Evolutionary conservation across 257 asterid genomes (phyloP), one percentile per base, ranked within the genome.

Genomic region (Jacaranda copaia): DNA sequence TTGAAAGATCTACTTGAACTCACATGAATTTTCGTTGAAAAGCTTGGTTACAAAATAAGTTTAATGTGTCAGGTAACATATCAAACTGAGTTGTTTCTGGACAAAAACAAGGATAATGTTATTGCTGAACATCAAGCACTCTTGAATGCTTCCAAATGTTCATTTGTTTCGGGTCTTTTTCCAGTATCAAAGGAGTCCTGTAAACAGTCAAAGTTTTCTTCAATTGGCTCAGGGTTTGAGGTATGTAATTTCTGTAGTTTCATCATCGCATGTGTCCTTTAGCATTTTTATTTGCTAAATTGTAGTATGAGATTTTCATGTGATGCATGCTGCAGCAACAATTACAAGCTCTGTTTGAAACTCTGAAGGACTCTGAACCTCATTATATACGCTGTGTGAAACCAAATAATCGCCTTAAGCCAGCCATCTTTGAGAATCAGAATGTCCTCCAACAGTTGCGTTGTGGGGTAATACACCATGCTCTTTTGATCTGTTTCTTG

Each of bases 361-460:
- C 89, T 53, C 81, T 87, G 81, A 87, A 86, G 64, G 46, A 87
- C 59, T 85, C 91, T 1, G 91, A 87, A 64, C 91, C 91, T 75
- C 91, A 87, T 77, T 87, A 87, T 83, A 87, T 87, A 64, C 91
- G 91, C 75, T 87, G 91, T 70, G 98, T 94, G 73, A 94, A 93
- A 90, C 99, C 99, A 63, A 96, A 96, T 85, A 93, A 93, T 90
- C 92, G 91, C 81, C 96, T 96, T 16, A 96, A 89, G 88, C 99
- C 99, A 45, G 87, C 96, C 53, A 92, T 96, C 72, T 96, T 96
- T 82, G 99, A 96, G 97, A 96, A 96, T 84, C 91, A 85, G 25
- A 96, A 92, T 85, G 98, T 96, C 80, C 90, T 96, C 78, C 98
- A 93, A 85, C 99, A 96, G 83, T 87, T 96, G 69, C 97, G 99